phyloP scores from a whole-genome alignment of 805 yeast genomes.

The Candida hungchunana region DNA sequence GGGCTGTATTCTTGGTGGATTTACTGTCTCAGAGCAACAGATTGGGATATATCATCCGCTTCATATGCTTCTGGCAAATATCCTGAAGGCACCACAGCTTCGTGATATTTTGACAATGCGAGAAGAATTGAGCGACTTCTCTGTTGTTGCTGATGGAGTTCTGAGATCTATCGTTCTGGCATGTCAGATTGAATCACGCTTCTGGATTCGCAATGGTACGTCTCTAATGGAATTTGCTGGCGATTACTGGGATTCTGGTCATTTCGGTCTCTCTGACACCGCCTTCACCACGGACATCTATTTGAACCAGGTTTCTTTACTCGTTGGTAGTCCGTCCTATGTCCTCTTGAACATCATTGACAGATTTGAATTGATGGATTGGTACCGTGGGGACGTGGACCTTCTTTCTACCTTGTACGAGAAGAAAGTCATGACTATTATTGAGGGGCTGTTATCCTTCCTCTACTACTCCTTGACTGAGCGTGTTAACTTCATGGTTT shows the following conservation, averaged over 20 bases:
- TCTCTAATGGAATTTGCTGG: conserved; percentile 48
- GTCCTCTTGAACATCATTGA: conserved; percentile 52
- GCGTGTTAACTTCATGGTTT: conserved; percentile 53
- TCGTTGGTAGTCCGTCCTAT: conserved; percentile 46
- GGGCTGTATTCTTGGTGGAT: conserved; percentile 28
- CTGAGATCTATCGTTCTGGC: conserved; percentile 57
- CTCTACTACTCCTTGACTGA: conserved; percentile 69
- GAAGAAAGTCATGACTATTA: conserved; percentile 48
- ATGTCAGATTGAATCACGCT: conserved; percentile 57
- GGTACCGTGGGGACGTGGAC: conserved; percentile 38
- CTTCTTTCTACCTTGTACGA: conserved; percentile 43
- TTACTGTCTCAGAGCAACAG: conserved; percentile 44
- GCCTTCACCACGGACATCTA: conserved; percentile 73
- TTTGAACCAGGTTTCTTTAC: conserved; percentile 57
- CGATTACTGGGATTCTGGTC: conserved; percentile 38
- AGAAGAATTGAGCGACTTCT: too few relatives aligned
- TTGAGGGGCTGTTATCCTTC: conserved; percentile 76
- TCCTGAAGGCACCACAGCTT: too few relatives aligned
- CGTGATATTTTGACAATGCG: too few relatives aligned
- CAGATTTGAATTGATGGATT: conserved; percentile 54
- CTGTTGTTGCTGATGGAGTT: conserved; percentile 50
- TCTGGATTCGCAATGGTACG: conserved; percentile 73
- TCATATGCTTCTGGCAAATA: conserved; percentile 46
- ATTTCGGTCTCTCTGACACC: conserved; percentile 34
- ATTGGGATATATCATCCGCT: conserved; percentile 59